Conservation (phyloP, 2,329 filamentous ascomycete species). For the Diplocarpon rosae region DNA sequence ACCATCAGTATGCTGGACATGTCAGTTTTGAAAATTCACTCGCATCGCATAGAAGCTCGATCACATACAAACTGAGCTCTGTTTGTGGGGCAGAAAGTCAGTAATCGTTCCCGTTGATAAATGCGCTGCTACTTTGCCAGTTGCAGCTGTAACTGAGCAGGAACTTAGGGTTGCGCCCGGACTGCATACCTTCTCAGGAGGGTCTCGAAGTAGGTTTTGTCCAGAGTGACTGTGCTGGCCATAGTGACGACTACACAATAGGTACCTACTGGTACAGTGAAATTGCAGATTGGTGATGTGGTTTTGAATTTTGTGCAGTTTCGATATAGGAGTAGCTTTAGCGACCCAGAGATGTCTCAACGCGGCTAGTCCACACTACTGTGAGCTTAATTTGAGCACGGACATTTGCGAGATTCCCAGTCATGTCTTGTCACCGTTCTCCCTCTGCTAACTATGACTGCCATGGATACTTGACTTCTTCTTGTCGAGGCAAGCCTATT, state of each 20-base stretch:
- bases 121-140: slow-evolving; percentile 3
- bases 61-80: slow-evolving; percentile 39
- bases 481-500: too few species aligned
- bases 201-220: slow-evolving; percentile 49
- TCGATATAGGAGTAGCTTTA: not conserved
- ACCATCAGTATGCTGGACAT: slow-evolving; percentile 30
- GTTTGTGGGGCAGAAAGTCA: slow-evolving; percentile 14
- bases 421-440: too few species aligned
- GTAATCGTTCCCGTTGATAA: slow-evolving; percentile 5
- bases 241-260: slow-evolving; percentile 11
- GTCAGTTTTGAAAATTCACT: not conserved
- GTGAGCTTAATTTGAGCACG: too few species aligned
- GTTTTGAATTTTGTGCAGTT: not conserved
- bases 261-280: slow-evolving; percentile 17
- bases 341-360: too few species aligned
- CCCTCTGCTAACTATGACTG: too few species aligned
- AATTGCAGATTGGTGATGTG: slow-evolving; percentile 8
- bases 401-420: too few species aligned
- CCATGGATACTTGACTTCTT: too few species aligned
- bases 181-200: slow-evolving; percentile 46
- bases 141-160: slow-evolving; percentile 3
- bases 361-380: too few species aligned
- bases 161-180: not conserved
- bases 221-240: slow-evolving; percentile 39
- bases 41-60: not conserved